Percentiles rank a stretch among this genome's conserved stretches.
Conservation (phyloP, 345 rosid genomes). For the Hibiscus mutabilis region DNA sequence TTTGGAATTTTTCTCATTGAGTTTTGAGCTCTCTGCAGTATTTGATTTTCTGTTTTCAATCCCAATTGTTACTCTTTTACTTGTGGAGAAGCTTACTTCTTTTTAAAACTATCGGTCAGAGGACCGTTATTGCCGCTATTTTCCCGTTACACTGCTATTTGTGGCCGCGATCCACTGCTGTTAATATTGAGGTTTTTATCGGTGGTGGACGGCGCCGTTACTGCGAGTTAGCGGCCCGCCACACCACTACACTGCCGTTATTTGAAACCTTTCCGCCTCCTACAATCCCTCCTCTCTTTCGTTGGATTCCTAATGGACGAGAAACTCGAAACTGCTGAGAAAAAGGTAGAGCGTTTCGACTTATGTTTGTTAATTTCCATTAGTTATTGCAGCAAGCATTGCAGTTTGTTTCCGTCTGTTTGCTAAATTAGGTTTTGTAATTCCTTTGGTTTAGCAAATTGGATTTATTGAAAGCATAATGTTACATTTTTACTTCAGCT, state of each 20-base stretch:
- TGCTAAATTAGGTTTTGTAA: not conserved
- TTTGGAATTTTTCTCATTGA: no score
- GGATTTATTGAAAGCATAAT: not conserved
- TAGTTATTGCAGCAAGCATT: not conserved
- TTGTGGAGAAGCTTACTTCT: no score
- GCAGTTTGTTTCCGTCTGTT: not conserved
- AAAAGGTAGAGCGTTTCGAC: not conserved
- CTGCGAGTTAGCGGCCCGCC: no score
- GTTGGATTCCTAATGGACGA: not conserved
- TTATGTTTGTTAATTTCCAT: not conserved
- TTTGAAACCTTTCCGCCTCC: not conserved
- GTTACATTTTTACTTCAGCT: not conserved
- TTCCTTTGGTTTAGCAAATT: not conserved
- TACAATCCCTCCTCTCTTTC: not conserved
- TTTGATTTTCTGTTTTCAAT: no score
- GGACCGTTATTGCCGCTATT: no score
- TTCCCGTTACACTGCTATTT: not conserved
- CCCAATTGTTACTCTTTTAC: no score
- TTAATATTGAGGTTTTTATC: no score
- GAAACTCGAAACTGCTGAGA: not conserved
- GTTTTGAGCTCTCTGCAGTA: no score
- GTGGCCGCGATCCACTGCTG: no score
- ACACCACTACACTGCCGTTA: no score
- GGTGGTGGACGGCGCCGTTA: no score
- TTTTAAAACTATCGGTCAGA: no score